Evolutionary conservation across 192 early-diverging fungal species (phyloP).

Genomic region (Backusella parvicylindrica): DNA sequence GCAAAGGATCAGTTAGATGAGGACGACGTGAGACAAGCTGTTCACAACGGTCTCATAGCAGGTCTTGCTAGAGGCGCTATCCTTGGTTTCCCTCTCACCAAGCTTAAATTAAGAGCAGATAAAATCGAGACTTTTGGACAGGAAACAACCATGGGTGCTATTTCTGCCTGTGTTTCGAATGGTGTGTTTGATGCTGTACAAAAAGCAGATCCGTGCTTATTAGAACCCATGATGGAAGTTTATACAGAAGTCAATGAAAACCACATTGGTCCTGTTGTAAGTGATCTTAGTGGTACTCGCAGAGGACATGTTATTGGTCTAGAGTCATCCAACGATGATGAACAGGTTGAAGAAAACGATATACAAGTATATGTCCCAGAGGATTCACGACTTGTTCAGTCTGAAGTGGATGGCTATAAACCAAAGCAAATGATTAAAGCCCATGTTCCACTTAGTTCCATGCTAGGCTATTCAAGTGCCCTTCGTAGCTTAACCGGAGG

Average conservation of each 20-base stretch:
- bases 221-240: constrained; percentile 87
- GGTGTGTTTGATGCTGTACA: constrained; percentile 56
- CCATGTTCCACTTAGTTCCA: constrained; percentile 70
- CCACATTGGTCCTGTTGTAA: constrained; percentile 72
- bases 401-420: constrained; percentile 22
- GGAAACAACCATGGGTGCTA: constrained; percentile 56
- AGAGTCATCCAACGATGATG: constrained; percentile 37
- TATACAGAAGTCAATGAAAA: constrained; percentile 63
- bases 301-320: constrained; percentile 68
- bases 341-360: constrained; percentile 25
- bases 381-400: constrained; percentile 23
- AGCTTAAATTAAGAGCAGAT: constrained; percentile 50
- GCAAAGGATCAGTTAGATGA: constrained; percentile 7
- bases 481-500: constrained; percentile 88
- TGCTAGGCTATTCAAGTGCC: constrained; percentile 82
- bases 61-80: constrained; percentile 75
- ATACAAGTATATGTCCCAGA: constrained; percentile 46
- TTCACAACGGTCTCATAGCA: constrained; percentile 62
- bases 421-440: constrained; percentile 50
- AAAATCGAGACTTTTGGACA: constrained; percentile 53
- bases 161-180: constrained; percentile 60
- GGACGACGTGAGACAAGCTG: constrained; percentile 41
- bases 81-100: constrained; percentile 73
- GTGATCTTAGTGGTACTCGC: constrained; percentile 77
- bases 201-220: constrained; percentile 38